These are phyloP conservation scores for Nigrograna mackinnonii DNA, from an alignment of 2,329 filamentous ascomycete species.

Conservation along the genomic window DNA sequence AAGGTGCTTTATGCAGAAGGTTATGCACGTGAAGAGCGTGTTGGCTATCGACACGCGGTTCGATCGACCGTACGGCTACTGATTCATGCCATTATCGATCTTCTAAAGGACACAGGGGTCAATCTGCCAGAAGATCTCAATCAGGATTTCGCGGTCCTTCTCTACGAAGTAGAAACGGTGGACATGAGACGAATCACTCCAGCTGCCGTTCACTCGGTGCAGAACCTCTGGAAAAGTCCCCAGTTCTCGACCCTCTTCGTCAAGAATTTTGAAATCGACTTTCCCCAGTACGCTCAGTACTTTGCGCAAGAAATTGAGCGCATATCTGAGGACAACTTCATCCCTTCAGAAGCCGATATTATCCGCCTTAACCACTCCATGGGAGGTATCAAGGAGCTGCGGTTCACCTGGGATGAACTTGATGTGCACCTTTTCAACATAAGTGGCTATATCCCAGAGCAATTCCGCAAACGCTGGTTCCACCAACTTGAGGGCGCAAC, in stretches of 20 bases:
- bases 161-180: conserved; percentile 37
- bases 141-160: conserved; percentile 32
- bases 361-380: conserved; percentile 33
- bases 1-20: conserved; percentile 38
- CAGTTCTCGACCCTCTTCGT: conserved; percentile 36
- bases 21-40: conserved; percentile 32
- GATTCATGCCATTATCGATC: conserved; percentile 38
- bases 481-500: conserved; percentile 39
- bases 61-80: conserved; percentile 34
- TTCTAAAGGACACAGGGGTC: conserved; percentile 39
- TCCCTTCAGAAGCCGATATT: conserved; percentile 38
- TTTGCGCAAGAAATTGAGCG: conserved; percentile 31
- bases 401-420: conserved; percentile 39
- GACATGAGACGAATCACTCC: conserved; percentile 26
- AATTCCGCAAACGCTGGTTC: conserved; percentile 39
- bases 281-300: conserved; percentile 38
- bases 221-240: conserved; percentile 30
- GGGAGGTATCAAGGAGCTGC: conserved; percentile 36
- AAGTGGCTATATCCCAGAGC: conserved; percentile 29
- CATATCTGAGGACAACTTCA: conserved; percentile 28
- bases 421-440: conserved; percentile 41
- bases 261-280: conserved; percentile 40
- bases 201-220: conserved; percentile 28
- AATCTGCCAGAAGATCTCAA: conserved; percentile 25
- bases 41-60: conserved; percentile 25